A percentile compares a stretch with the other conserved stretches of the same genome.
These are phyloP conservation scores for Beauveria medogensis DNA, from an alignment of 2,329 filamentous ascomycete species.

Conservation along the genomic window DNA sequence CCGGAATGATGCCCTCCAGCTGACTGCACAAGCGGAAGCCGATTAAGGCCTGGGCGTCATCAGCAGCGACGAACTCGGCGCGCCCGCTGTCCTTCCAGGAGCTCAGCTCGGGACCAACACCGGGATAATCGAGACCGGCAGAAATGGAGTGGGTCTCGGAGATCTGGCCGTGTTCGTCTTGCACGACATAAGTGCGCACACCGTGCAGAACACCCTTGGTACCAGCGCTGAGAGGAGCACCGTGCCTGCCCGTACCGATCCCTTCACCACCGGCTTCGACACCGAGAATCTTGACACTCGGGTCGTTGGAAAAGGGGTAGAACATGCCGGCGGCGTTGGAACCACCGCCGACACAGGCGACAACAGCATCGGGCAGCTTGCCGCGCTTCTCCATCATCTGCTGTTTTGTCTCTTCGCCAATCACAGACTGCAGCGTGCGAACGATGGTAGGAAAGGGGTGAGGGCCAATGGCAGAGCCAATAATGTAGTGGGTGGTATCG, in stretches of 20 bases:
- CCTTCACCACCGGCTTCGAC: conserved; percentile 95
- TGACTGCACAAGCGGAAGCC: conserved; percentile 81
- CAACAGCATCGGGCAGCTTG: conserved; percentile 89
- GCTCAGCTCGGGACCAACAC: conserved; percentile 86
- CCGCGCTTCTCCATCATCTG: conserved; percentile 81
- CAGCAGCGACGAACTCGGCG: conserved; percentile 83
- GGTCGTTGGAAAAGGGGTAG: conserved; percentile 85
- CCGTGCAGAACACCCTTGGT: conserved; percentile 91
- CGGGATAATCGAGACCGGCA: conserved; percentile 92
- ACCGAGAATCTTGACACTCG: conserved; percentile 77
- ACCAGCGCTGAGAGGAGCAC: conserved; percentile 78
- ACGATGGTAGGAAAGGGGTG: conserved; percentile 98
- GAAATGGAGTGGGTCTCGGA: conserved; percentile 93
- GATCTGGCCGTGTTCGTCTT: conserved; percentile 89
- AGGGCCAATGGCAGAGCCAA: conserved; percentile 93
- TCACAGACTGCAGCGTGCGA: conserved; percentile 93
- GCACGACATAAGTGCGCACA: conserved; percentile 90
- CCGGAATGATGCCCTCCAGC: conserved; percentile 93
- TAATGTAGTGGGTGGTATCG: conserved; percentile 94
- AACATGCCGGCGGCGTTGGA: conserved; percentile 98
- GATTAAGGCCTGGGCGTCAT: conserved; percentile 80
- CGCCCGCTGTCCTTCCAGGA: conserved; percentile 87
- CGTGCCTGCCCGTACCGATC: conserved; percentile 75
- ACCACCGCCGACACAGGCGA: conserved; percentile 92
- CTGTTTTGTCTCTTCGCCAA: conserved; percentile 86